Evolutionary conservation across 1,284 basidiomycete genomes (phyloP), one percentile per base, ranked within the genome.

Genomic region (Dichomitus squalens): DNA sequence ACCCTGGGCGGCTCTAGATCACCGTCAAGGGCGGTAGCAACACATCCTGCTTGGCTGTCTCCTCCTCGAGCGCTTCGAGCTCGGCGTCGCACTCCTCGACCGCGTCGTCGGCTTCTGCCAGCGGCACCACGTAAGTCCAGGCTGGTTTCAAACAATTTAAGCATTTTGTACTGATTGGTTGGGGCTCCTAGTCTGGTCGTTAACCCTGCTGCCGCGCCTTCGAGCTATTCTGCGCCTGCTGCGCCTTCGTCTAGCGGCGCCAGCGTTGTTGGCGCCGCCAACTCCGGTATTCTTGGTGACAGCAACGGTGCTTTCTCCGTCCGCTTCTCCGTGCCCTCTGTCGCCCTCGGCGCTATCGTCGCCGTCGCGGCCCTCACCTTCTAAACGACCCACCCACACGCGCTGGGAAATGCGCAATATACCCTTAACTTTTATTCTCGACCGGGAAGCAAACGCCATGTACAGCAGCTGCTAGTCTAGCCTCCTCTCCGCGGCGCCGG

Each of bases 261-360:
- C 16, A 58, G 67, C 21, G 72, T 78, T 27, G 75, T 81, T 39
- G 80, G 80, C 63, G 84, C 82, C 25, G 84, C 81, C 44, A 85
- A 83, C 57, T 79, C 80, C 14, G 87, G 84, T 29, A 53, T 74
- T 49, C 36, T 69, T 52, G 63, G 57, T 39, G 53, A 33, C 49
- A 18, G 33, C 57, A 70, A 59, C 64, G 72, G 66, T 31, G 73
- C 72, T 7, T 49, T 68, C 46, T 52, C 66, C 23, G 64, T 55
- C 64, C 66, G 63, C 55, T 29, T 72, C 55, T 66, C 62, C 48
- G 61, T 59, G 7, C 62, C 68, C 33, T 66, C 65, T 23, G 55
- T 71, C 57, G 61, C 66, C 46, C 49, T 74, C 50, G 67, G 69
- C 52, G 68, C 64, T 25, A 57, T 75, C 58, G 70, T 59, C 36